Conservation (phyloP, 2,329 filamentous ascomycete genomes). For the Aspergillus carbonarius region DNA sequence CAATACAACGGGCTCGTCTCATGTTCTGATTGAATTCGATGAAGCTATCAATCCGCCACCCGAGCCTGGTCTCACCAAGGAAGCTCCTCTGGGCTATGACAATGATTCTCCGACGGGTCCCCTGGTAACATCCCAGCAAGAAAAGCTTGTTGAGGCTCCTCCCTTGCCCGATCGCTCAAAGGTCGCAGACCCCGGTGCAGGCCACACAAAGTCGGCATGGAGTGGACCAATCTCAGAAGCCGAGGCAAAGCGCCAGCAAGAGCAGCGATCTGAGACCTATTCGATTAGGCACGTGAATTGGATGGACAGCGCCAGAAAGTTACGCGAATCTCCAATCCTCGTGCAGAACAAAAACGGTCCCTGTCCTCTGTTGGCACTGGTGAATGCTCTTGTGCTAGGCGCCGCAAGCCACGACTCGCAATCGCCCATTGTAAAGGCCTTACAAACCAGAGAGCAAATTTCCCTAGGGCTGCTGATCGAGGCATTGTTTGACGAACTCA, state of each 20-base stretch:
- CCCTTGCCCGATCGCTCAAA: conserved; percentile 12
- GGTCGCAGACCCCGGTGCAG: background rate
- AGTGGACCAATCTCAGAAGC: conserved; percentile 25
- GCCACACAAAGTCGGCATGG: conserved; percentile 7
- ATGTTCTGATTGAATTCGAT: conserved; percentile 34
- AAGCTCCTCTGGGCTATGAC: background rate
- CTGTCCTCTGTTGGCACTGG: conserved; percentile 86
- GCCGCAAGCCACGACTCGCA: conserved; percentile 67
- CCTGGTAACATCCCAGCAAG: background rate
- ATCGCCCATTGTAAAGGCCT: conserved; percentile 72
- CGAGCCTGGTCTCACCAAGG: conserved; percentile 6
- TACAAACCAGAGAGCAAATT: conserved; percentile 80
- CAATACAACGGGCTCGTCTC: conserved; percentile 31
- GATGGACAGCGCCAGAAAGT: conserved; percentile 66
- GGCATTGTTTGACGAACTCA: conserved; percentile 89
- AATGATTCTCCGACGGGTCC: background rate
- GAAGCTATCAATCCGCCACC: conserved; percentile 9
- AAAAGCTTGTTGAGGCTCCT: conserved; percentile 4
- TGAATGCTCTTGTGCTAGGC: conserved; percentile 86
- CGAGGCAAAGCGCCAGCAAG: conserved; percentile 36
- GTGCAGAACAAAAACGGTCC: conserved; percentile 94
- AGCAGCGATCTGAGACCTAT: conserved; percentile 72
- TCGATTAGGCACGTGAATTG: conserved; percentile 89
- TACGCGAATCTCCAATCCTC: conserved; percentile 79
- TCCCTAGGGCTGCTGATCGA: conserved; percentile 82